Conservation (phyloP, 768 basidiomycete genomes). For the Termitomyces sp. region DNA sequence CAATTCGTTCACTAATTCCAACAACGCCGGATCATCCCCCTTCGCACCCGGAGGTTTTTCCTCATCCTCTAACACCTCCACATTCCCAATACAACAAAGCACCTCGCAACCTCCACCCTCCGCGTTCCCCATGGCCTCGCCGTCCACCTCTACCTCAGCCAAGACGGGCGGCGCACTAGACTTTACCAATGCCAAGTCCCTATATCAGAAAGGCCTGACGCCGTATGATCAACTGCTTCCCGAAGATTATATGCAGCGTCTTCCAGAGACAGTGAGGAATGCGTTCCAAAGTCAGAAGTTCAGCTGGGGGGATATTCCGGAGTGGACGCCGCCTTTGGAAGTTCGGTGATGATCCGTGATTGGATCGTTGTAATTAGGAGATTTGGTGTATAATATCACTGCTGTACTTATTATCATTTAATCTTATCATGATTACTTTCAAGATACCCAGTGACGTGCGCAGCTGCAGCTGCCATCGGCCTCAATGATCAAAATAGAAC, state of each 20-base stretch:
- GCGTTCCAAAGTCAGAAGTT: slow-evolving; percentile 56
- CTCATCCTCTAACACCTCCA: not conserved
- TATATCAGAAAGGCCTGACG: slow-evolving; percentile 40
- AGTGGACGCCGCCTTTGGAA: slow-evolving; percentile 67
- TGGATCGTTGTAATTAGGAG: slow-evolving; percentile 17
- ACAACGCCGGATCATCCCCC: slow-evolving; percentile 1
- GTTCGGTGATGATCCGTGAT: slow-evolving; percentile 31
- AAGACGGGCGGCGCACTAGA: slow-evolving; percentile 19
- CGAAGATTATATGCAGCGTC: slow-evolving; percentile 45
- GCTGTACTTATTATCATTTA: not conserved
- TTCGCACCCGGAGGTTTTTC: slow-evolving; percentile 4
- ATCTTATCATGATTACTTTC: too few species aligned
- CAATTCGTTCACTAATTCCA: slow-evolving; percentile 8
- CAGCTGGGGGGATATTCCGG: slow-evolving; percentile 64
- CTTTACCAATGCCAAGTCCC: slow-evolving; percentile 20
- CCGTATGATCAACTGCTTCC: slow-evolving; percentile 56
- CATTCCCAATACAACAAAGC: slow-evolving; percentile 7
- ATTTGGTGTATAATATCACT: not conserved
- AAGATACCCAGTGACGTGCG: too few species aligned
- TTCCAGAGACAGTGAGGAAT: slow-evolving; percentile 44
- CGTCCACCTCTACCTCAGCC: slow-evolving; percentile 7
- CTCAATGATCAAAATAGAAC: too few species aligned
- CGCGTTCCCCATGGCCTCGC: slow-evolving; percentile 18
- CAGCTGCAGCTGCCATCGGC: too few species aligned
- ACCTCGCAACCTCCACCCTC: slow-evolving; percentile 12